These are phyloP conservation scores for Pyrenopolyporus hunteri DNA, from an alignment of 495 filamentous ascomycete species.

Conservation along the genomic window DNA sequence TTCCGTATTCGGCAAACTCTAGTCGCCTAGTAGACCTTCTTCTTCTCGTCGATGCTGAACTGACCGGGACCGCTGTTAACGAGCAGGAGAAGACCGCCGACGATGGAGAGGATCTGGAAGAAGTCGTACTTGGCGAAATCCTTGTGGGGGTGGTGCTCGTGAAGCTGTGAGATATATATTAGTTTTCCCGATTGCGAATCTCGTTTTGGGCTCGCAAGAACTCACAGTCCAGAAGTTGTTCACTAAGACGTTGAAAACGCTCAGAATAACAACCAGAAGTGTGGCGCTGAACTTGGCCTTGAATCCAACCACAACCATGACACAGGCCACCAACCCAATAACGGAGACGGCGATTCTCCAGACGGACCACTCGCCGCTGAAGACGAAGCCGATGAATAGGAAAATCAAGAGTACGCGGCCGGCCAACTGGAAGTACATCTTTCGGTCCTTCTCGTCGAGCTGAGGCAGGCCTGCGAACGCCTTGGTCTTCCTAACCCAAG, in stretches of 20 bases:
- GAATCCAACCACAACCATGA: slow-evolving; percentile 99
- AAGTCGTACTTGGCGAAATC: slow-evolving; percentile 99
- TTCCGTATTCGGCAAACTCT: neutral
- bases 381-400: slow-evolving; percentile 94
- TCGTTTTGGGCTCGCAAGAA: slow-evolving; percentile 22
- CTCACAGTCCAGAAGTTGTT: slow-evolving; percentile 99
- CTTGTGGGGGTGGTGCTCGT: slow-evolving; percentile 97
- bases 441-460: slow-evolving; percentile 97
- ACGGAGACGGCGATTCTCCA: slow-evolving; percentile 81
- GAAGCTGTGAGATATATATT: slow-evolving; percentile 67
- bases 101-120: slow-evolving; percentile 99
- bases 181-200: neutral
- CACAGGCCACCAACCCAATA: slow-evolving; percentile 85
- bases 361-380: slow-evolving; percentile 89
- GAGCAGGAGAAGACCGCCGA: slow-evolving; percentile 91
- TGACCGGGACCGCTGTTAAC: slow-evolving; percentile 98
- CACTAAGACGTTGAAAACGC: slow-evolving; percentile 93
- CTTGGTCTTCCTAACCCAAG: slow-evolving; percentile 96
- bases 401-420: slow-evolving; percentile 96
- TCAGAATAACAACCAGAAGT: slow-evolving; percentile 89
- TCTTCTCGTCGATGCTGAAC: slow-evolving; percentile 99
- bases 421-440: slow-evolving; percentile 99
- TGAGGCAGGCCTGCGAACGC: slow-evolving; percentile 92
- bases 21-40: slow-evolving; percentile 89
- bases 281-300: slow-evolving; percentile 99